Evolutionary conservation across 495 filamentous ascomycete genomes (phyloP), one percentile per base, ranked within the genome.

Genomic region (Penicillium desertorum): DNA sequence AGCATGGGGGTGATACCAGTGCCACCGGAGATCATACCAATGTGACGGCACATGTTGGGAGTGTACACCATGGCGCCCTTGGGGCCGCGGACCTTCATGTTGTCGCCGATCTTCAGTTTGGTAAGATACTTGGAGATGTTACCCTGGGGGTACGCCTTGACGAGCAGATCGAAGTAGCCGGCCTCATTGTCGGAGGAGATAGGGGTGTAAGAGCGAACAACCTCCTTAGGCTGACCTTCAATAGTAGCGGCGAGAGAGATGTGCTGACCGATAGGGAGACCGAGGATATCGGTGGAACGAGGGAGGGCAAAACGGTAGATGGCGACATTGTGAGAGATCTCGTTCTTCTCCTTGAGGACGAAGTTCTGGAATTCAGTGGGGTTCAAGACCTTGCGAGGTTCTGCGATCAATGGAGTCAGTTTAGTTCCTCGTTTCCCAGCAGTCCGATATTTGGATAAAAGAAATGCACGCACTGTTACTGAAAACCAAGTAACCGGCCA

Each of bases 1-100:
- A 96, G 80, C 93, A 98, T 98, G 39, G 93, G 93, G 25, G 93
- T 98, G 74, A 98, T 97, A 64, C 94, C 94, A 14, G 94, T 98
- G 51, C 94, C 94, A 71, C 94, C 94, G 56, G 94, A 91, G 67
- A 98, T 90, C 94, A 98, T 98, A 63, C 94, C 94, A 54, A 98
- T 93, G 69, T 87, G 88, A 47, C 90, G 83, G 56, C 92, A 89
- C 86, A 98, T 89, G 79, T 96, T 96, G 54, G 93, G 92, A 9
- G 85, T 87, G 73, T 98, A 98, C 45, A 95, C 89, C 81, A 98
- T 96, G 58, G 93, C 92, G 62, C 94, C 94, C 81, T 96, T 97
- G 65, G 94, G 94, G 14, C 94, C 94, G 62, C 81, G 83, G 55
- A 96, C 88, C 69, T 88, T 89, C 83, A 98, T 90, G 51, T 82